Conservation (phyloP, 2,329 filamentous ascomycete species). For the Arthrocladium fulminans region DNA sequence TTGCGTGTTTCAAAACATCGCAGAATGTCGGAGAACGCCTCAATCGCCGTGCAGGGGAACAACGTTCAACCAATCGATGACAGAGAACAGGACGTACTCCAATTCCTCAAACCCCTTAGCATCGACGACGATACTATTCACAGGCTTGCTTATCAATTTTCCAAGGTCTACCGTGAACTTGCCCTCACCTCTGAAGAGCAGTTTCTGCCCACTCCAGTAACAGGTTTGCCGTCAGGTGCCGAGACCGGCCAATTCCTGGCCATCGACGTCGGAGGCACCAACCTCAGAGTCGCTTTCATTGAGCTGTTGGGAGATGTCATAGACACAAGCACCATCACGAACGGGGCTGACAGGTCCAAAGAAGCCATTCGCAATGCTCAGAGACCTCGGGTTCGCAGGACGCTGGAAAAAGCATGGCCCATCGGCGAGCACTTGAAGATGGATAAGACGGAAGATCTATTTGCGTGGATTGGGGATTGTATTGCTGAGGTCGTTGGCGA, state of each 20-base stretch:
- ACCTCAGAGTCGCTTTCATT: constrained; percentile 49
- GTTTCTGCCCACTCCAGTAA: constrained; percentile 41
- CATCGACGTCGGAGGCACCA: constrained; percentile 50
- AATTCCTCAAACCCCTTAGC: constrained; percentile 33
- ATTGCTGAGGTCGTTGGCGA: constrained; percentile 64
- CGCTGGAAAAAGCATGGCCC: constrained; percentile 63
- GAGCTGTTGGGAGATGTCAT: constrained; percentile 41
- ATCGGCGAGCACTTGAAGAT: constrained; percentile 65
- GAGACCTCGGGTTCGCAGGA: constrained; percentile 47
- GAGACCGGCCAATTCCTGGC: constrained; percentile 48
- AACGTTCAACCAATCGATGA: constrained; percentile 21
- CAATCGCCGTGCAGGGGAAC: constrained; percentile 18
- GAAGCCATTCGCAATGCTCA: constrained; percentile 39
- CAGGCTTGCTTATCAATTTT: constrained; percentile 38
- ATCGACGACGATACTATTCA: constrained; percentile 37
- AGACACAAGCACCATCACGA: constrained; percentile 17
- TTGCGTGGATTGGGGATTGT: constrained; percentile 71
- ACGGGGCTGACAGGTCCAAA: constrained; percentile 29
- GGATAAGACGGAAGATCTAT: constrained; percentile 65
- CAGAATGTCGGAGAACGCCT: constrained; percentile 22
- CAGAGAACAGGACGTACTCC: constrained; percentile 30
- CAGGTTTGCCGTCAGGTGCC: constrained; percentile 40
- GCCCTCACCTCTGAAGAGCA: constrained; percentile 38
- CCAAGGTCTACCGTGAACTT: constrained; percentile 35
- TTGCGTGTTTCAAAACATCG: background rate